Percentiles rank a stretch among this genome's conserved stretches.
phyloP scores from a whole-genome alignment of 768 basidiomycete genomes.

The Pleurotus djamor region DNA sequence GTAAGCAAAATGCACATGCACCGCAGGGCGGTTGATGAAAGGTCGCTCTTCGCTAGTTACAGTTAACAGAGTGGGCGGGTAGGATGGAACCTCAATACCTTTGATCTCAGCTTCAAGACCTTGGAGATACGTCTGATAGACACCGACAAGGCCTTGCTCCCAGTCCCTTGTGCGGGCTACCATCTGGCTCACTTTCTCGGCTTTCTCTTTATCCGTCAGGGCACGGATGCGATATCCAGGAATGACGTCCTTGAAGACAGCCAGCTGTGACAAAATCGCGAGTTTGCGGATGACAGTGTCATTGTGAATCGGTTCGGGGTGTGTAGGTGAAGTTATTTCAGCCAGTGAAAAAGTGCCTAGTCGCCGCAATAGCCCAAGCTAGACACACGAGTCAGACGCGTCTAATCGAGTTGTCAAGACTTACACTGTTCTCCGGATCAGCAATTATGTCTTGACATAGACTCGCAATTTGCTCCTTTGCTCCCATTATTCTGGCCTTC shows the following conservation, averaged over 20 bases:
- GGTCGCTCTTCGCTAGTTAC: conserved; percentile 54
- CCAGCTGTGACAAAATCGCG: conserved; percentile 85
- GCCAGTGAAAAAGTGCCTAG: conserved; percentile 85
- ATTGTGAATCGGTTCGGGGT: conserved; percentile 71
- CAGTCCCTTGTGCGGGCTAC: conserved; percentile 89
- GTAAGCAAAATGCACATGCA: conserved; percentile 86
- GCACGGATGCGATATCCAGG: conserved; percentile 95
- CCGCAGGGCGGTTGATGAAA: conserved; percentile 69
- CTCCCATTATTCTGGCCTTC: conserved; percentile 63
- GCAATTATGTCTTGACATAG: conserved; percentile 93
- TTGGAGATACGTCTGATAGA: conserved; percentile 89
- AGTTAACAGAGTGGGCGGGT: conserved; percentile 13
- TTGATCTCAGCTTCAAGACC: conserved; percentile 85
- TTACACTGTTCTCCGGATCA: conserved; percentile 93
- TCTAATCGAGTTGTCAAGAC: conserved; percentile 20
- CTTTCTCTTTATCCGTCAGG: conserved; percentile 86
- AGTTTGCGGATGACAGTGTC: conserved; percentile 84
- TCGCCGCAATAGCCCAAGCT: conserved; percentile 89
- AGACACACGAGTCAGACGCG: conserved; percentile 4
- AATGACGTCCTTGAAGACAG: conserved; percentile 94
- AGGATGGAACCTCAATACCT: conserved; percentile 39
- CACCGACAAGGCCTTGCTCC: conserved; percentile 88
- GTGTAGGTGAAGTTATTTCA: conserved; percentile 68
- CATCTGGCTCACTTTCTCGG: conserved; percentile 93
- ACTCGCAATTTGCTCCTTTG: conserved; percentile 92